Percentiles rank a stretch among this genome's conserved stretches.
These are phyloP conservation scores for Ophiostoma angusticollis DNA, from an alignment of 2,329 filamentous ascomycete species.

Conservation along the genomic window DNA sequence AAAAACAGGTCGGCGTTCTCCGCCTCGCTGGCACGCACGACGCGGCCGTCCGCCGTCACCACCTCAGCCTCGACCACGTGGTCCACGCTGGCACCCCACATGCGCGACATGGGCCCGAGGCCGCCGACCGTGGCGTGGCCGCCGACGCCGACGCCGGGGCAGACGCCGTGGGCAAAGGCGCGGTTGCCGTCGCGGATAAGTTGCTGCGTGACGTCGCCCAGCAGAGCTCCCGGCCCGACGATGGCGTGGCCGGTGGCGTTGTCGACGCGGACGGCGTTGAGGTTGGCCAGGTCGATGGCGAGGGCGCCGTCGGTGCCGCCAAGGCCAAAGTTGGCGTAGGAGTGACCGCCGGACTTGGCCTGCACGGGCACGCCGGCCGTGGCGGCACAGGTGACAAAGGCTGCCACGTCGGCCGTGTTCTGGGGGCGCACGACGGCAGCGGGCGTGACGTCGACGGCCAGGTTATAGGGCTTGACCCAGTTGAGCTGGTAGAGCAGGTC, in stretches of 20 bases:
- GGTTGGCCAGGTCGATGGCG: conserved; percentile 40
- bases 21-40: conserved; percentile 32
- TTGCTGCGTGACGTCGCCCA: conserved; percentile 37
- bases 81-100: conserved; percentile 45
- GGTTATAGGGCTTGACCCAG: conserved; percentile 43
- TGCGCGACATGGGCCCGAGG: conserved; percentile 43
- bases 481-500: conserved; percentile 30
- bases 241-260: conserved; percentile 38
- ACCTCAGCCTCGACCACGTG: conserved; percentile 42
- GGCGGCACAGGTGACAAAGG: conserved; percentile 43
- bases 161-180: conserved; percentile 48
- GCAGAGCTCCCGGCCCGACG: conserved; percentile 39
- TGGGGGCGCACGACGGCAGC: conserved; percentile 43
- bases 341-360: conserved; percentile 51
- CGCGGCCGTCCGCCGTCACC: conserved; percentile 41
- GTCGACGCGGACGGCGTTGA: conserved; percentile 42
- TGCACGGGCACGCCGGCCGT: conserved; percentile 40
- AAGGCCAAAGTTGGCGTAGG: conserved; percentile 36
- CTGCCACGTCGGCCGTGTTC: conserved; percentile 40
- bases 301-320: conserved; percentile 42
- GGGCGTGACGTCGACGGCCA: conserved; percentile 33
- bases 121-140: conserved; percentile 44
- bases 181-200: conserved; percentile 39
- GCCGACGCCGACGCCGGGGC: conserved; percentile 45
- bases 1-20: conserved; percentile 43